A percentile compares a stretch with the other conserved stretches of the same genome.
Evolutionary conservation across 169 alveolate genomes (phyloP).

Genomic region (Plasmodium chabaudi): DNA sequence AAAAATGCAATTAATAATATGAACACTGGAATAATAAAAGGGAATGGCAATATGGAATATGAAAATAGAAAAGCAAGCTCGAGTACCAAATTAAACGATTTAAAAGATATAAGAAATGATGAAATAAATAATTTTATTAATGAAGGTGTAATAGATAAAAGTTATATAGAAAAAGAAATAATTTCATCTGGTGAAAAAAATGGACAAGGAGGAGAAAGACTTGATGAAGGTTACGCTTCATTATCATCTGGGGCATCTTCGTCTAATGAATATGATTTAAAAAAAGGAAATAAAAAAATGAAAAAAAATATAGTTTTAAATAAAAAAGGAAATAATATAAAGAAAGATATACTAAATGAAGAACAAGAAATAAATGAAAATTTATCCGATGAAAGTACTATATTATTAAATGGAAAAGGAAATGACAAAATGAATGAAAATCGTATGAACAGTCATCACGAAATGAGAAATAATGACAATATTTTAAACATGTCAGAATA

Average conservation of each 20-base stretch:
- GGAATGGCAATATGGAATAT: too few species aligned
- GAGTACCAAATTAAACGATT: too few species aligned
- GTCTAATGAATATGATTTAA: not conserved
- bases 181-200: not conserved
- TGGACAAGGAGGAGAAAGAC: not conserved
- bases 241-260: too few species aligned
- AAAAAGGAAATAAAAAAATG: not conserved
- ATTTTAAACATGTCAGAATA: not conserved
- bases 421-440: not conserved
- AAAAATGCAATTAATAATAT: too few species aligned
- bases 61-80: too few species aligned
- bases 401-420: not conserved
- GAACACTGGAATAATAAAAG: too few species aligned
- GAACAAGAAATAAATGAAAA: not conserved
- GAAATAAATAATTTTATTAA: too few species aligned
- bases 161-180: not conserved
- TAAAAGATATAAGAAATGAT: too few species aligned
- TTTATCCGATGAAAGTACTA: not conserved
- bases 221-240: too few species aligned
- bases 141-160: too few species aligned
- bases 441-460: not conserved
- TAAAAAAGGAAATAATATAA: not conserved
- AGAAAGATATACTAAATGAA: not conserved
- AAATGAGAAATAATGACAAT: not conserved
- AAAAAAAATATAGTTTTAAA: not conserved